Conservation (phyloP, 2,329 filamentous ascomycete genomes). For the Tolypocladium capitatum region DNA sequence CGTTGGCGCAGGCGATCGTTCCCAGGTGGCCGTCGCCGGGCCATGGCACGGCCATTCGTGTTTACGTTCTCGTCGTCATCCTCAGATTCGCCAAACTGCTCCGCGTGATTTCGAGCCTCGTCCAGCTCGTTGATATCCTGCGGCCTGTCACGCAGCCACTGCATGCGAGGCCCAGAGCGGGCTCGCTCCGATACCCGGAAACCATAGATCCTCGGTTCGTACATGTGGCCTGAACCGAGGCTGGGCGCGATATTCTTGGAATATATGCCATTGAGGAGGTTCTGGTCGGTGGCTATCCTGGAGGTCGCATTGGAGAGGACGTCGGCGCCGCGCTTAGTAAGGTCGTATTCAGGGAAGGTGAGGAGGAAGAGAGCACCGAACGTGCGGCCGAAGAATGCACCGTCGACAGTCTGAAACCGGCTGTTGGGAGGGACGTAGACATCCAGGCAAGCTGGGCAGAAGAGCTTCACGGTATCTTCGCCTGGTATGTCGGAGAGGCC, state of each 20-base stretch:
- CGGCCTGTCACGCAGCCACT: constrained; percentile 83
- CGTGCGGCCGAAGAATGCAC: constrained; percentile 94
- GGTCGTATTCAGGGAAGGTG: constrained; percentile 92
- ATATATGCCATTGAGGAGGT: constrained; percentile 72
- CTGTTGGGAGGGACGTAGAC: constrained; percentile 97
- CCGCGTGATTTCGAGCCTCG: constrained; percentile 49
- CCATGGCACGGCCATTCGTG: constrained; percentile 25
- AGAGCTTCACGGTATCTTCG: constrained; percentile 95
- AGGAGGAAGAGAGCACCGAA: constrained; percentile 97
- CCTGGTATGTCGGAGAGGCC: constrained; percentile 90
- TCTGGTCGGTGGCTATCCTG: constrained; percentile 27
- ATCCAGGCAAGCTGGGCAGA: constrained; percentile 92
- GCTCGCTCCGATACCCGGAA: constrained; percentile 89
- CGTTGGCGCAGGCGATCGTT: constrained; percentile 27
- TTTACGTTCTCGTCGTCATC: constrained; percentile 46
- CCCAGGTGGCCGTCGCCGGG: constrained; percentile 30
- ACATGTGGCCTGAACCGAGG: constrained; percentile 69
- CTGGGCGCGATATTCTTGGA: constrained; percentile 80
- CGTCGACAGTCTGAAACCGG: constrained; percentile 92
- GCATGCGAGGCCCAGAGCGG: constrained; percentile 85
- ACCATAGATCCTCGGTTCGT: constrained; percentile 92
- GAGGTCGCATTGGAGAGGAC: constrained; percentile 29
- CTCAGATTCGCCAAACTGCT: constrained; percentile 41
- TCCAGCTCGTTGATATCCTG: constrained; percentile 70
- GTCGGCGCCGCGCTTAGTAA: constrained; percentile 57